Percentiles rank a stretch among this genome's conserved stretches.
Conservation (phyloP, 768 basidiomycete species). For the Chalciporus pseudorubinellus region DNA sequence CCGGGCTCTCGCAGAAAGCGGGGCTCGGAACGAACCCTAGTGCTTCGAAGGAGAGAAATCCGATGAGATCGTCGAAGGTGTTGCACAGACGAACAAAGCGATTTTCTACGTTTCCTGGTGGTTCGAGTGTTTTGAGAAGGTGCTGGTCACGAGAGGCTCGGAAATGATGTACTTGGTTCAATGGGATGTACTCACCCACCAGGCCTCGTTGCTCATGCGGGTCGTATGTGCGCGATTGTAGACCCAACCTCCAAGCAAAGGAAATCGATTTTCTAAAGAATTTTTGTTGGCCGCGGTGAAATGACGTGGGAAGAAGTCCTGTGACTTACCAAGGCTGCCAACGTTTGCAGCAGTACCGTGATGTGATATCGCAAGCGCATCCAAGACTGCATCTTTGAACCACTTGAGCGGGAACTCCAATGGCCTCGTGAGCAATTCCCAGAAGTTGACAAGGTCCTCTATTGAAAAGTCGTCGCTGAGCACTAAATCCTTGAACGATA, state of each 20-base stretch:
- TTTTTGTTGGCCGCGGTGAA: not conserved
- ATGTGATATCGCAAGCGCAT: slow-evolving; percentile 17
- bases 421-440: not conserved
- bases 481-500: slow-evolving; percentile 33
- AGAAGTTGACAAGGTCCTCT: slow-evolving; percentile 19
- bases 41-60: slow-evolving; percentile 27
- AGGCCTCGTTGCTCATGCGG: slow-evolving; percentile 29
- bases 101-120: slow-evolving; percentile 26
- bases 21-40: slow-evolving; percentile 19
- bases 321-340: slow-evolving; percentile 6
- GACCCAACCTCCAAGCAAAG: slow-evolving; percentile 33
- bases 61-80: slow-evolving; percentile 29
- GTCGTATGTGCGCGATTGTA: slow-evolving; percentile 22
- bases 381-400: slow-evolving; percentile 29
- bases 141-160: not conserved
- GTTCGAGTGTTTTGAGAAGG: slow-evolving; percentile 1
- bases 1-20: slow-evolving; percentile 13
- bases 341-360: slow-evolving; percentile 10
- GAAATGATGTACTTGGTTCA: not conserved
- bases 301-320: not conserved
- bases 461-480: slow-evolving; percentile 30
- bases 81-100: slow-evolving; percentile 32
- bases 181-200: slow-evolving; percentile 27
- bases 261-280: slow-evolving; percentile 15
- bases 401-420: slow-evolving; percentile 20